Conservation (phyloP, 352 stramenopile genomes). For the Elongisporangium senticosum region DNA sequence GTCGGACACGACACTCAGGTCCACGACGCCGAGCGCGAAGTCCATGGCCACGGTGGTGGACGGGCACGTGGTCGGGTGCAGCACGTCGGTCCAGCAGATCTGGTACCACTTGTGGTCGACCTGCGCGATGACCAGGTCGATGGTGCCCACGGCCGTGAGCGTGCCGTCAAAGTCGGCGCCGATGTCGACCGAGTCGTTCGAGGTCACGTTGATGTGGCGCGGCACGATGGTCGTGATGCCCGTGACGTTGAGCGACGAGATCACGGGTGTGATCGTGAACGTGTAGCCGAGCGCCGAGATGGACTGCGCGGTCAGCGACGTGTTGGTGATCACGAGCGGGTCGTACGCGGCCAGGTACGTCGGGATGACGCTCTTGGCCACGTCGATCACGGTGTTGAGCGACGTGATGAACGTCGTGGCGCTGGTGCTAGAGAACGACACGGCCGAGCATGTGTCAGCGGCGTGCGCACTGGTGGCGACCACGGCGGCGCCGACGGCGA, state of each 20-base stretch:
- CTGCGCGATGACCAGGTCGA: slow-evolving; percentile 22
- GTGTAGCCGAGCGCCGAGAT: slow-evolving; percentile 26
- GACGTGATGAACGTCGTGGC: slow-evolving; percentile 15
- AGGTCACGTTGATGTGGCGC: slow-evolving; percentile 28
- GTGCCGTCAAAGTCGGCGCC: slow-evolving; percentile 27
- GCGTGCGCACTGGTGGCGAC: neutral
- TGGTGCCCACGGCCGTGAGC: slow-evolving; percentile 12
- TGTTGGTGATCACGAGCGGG: slow-evolving; percentile 20
- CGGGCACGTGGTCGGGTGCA: slow-evolving; percentile 21
- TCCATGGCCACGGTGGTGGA: slow-evolving; percentile 20
- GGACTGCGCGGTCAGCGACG: slow-evolving; percentile 13
- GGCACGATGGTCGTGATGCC: slow-evolving; percentile 24
- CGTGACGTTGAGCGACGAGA: slow-evolving; percentile 23
- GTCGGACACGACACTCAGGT: slow-evolving; percentile 19
- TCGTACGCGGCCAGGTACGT: slow-evolving; percentile 18
- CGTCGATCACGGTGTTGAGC: slow-evolving; percentile 24
- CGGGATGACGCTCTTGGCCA: slow-evolving; percentile 21
- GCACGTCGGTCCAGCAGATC: slow-evolving; percentile 38
- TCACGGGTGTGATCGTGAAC: slow-evolving; percentile 19
- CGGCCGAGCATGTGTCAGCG: neutral
- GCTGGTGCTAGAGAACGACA: neutral
- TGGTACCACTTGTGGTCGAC: slow-evolving; percentile 34
- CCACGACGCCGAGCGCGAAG: slow-evolving; percentile 20
- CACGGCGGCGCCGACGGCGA: neutral
- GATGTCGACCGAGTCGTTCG: slow-evolving; percentile 15